These are phyloP conservation scores for Fusarium brachygibbosum DNA, from an alignment of 2,329 filamentous ascomycete genomes.

Conservation along the genomic window DNA sequence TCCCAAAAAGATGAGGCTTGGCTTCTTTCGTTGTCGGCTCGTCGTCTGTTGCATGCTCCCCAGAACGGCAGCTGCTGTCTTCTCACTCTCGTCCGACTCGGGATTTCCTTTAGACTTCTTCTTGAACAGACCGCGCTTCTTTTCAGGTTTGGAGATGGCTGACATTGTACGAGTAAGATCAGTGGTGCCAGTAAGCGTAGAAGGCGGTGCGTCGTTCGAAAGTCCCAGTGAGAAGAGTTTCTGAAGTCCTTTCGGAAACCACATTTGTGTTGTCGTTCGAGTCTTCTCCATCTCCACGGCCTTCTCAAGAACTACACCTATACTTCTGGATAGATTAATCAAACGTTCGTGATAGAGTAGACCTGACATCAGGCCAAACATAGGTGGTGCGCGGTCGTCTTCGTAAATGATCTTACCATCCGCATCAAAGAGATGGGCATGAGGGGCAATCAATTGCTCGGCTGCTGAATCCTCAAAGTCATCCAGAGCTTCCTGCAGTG, in stretches of 20 bases:
- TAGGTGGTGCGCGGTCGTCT: conserved; percentile 8
- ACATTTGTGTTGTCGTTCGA: conserved; percentile 5
- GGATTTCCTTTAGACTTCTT: conserved; percentile 6
- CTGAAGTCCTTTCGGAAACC: conserved; percentile 19
- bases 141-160: conserved; percentile 11
- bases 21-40: conserved; percentile 13
- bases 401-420: conserved; percentile 16
- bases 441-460: conserved; percentile 9
- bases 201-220: conserved; percentile 24
- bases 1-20: conserved; percentile 8
- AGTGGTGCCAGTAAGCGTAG: neutral
- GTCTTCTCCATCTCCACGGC: conserved; percentile 12
- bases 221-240: conserved; percentile 8
- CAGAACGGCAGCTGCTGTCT: conserved; percentile 2
- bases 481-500: conserved; percentile 12
- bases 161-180: conserved; percentile 22
- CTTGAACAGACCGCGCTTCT: conserved; percentile 10
- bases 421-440: conserved; percentile 18
- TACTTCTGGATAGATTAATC: conserved; percentile 15
- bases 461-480: conserved; percentile 21
- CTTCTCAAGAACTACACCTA: conserved; percentile 1
- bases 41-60: conserved; percentile 20
- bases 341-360: conserved; percentile 18
- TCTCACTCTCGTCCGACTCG: neutral
- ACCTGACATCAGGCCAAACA: conserved; percentile 23